These are phyloP conservation scores for Aurantiochytrium sp. DNA, from an alignment of 108 stramenopile genomes.

Conservation along the genomic window DNA sequence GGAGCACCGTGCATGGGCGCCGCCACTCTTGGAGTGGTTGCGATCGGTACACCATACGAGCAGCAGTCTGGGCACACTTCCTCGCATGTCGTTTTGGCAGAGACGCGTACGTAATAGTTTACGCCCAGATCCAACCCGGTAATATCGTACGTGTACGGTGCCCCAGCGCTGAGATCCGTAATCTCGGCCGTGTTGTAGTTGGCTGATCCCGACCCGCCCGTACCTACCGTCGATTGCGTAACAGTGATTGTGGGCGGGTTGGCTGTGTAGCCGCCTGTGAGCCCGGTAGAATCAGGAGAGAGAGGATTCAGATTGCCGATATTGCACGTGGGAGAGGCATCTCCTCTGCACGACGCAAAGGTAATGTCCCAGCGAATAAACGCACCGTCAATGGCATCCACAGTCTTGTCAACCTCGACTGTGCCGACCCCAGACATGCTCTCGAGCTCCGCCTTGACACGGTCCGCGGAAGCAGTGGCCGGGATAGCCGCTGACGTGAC, in stretches of 20 bases:
- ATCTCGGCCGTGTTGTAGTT: constrained; percentile 31
- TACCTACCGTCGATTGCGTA: constrained; percentile 37
- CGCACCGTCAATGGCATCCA: constrained; percentile 17
- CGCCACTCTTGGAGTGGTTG: constrained; percentile 36
- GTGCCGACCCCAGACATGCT: constrained; percentile 54
- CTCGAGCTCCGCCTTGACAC: constrained; percentile 55
- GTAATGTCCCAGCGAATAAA: constrained; percentile 68
- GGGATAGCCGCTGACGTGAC: constrained; percentile 39
- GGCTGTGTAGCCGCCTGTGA: constrained; percentile 44
- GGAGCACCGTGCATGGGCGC: constrained; percentile 44
- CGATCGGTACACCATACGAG: not conserved
- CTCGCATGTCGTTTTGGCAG: constrained; percentile 28
- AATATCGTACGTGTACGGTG: constrained; percentile 49
- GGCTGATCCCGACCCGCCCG: constrained; percentile 52
- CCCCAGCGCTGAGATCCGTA: constrained; percentile 41
- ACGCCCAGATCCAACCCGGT: constrained; percentile 46
- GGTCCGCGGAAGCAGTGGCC: constrained; percentile 51
- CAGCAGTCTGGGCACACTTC: not conserved
- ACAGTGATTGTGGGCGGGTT: constrained; percentile 8
- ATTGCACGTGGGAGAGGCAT: constrained; percentile 59
- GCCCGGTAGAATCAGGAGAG: constrained; percentile 21
- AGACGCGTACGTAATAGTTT: constrained; percentile 60
- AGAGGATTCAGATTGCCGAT: constrained; percentile 54
- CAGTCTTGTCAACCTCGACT: constrained; percentile 51
- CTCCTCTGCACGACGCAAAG: constrained; percentile 50